phyloP scores from a whole-genome alignment of 1,139 yeast genomes.

The Taiozyma sp. region DNA sequence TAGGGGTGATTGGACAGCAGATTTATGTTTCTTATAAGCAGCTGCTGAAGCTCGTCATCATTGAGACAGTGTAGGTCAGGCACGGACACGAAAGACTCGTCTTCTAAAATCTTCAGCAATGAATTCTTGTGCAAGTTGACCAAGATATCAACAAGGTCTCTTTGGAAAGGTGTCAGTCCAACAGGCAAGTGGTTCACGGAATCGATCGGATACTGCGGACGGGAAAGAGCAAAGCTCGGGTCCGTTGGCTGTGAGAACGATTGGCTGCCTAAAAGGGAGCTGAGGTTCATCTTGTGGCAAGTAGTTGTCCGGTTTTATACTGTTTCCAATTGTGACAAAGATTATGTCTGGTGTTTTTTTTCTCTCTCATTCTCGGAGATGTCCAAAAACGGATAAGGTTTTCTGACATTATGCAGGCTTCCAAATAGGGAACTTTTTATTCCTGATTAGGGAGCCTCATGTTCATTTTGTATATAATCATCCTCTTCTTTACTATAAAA shows the following conservation, averaged over 20 bases:
- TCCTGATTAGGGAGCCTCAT: too few relatives aligned
- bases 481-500: too few relatives aligned
- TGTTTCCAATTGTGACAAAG: background rate
- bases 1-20: constrained; percentile 60
- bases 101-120: constrained; percentile 24
- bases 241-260: background rate
- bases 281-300: background rate
- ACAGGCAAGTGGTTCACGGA: constrained; percentile 48
- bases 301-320: background rate
- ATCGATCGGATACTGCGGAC: background rate
- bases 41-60: constrained; percentile 29
- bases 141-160: constrained; percentile 47
- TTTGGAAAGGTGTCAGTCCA: constrained; percentile 47
- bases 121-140: constrained; percentile 45
- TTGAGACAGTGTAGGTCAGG: constrained; percentile 19
- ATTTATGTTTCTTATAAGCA: constrained; percentile 45
- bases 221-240: background rate
- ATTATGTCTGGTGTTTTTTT: background rate
- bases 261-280: background rate
- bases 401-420: too few relatives aligned
- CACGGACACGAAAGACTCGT: background rate
- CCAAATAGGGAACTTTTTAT: too few relatives aligned
- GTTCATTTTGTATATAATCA: too few relatives aligned
- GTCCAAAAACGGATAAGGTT: too few relatives aligned
- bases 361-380: too few relatives aligned